phyloP scores from a whole-genome alignment of 2,329 filamentous ascomycete genomes.

The Penicillium freii region DNA sequence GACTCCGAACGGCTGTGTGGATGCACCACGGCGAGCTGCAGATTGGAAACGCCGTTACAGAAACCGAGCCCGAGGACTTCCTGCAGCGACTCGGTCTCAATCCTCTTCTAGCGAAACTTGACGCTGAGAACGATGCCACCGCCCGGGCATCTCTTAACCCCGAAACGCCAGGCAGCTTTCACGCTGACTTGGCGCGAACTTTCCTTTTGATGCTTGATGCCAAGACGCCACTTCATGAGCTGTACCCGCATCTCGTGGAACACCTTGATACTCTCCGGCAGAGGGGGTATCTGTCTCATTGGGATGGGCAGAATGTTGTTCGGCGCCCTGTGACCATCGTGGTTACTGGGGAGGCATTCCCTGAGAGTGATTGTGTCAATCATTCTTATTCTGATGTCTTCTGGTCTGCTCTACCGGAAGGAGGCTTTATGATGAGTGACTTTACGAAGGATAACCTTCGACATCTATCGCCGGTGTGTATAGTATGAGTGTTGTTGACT shows the following conservation, averaged over 20 bases:
- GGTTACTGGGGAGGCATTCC: constrained; percentile 13
- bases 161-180: neutral
- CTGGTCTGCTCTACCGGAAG: constrained; percentile 6
- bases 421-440: neutral
- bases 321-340: constrained; percentile 27
- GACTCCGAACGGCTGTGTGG: constrained; percentile 29
- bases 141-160: neutral
- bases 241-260: constrained; percentile 20
- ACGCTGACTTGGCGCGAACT: constrained; percentile 8
- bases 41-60: constrained; percentile 16
- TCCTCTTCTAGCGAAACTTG: constrained; percentile 20
- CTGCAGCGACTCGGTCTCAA: constrained; percentile 25
- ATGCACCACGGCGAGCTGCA: constrained; percentile 24
- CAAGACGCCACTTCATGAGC: constrained; percentile 14
- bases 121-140: constrained; percentile 6
- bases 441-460: constrained; percentile 1
- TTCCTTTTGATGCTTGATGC: constrained; percentile 29
- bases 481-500: constrained; percentile 5
- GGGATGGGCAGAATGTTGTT: constrained; percentile 19
- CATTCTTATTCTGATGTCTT: constrained; percentile 18
- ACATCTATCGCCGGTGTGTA: constrained; percentile 16
- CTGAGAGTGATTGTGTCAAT: constrained; percentile 5
- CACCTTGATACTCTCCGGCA: constrained; percentile 22
- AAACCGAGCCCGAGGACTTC: constrained; percentile 10
- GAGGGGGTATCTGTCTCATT: constrained; percentile 25